These are phyloP conservation scores for Erodium texanum DNA, from an alignment of 441 rosid genomes.

Conservation along the genomic window DNA sequence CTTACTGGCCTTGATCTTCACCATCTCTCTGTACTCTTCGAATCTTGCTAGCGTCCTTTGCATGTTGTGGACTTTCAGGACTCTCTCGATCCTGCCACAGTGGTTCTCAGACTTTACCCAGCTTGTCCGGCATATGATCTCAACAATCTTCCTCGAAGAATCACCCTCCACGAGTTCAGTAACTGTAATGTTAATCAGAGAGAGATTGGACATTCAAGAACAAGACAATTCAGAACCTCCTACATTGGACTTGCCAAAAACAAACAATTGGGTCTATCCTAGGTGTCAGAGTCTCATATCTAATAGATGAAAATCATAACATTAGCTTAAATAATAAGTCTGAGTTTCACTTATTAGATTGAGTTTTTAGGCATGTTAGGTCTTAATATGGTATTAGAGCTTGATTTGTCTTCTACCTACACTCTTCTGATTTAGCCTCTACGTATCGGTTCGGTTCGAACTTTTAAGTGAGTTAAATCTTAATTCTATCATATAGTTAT, in stretches of 20 bases:
- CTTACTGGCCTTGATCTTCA: conserved; percentile 76
- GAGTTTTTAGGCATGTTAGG: too few relatives aligned
- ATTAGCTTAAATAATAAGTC: too few relatives aligned
- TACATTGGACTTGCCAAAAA: not conserved
- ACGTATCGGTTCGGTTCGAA: too few relatives aligned
- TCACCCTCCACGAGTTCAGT: conserved; percentile 93
- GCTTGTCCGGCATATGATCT: conserved; percentile 83
- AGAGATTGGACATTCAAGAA: not conserved
- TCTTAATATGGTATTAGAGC: too few relatives aligned
- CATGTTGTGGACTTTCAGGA: conserved; percentile 86
- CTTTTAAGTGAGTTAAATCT: too few relatives aligned
- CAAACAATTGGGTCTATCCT: not conserved
- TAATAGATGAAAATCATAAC: too few relatives aligned
- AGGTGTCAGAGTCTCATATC: too few relatives aligned
- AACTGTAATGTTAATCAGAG: conserved; percentile 31
- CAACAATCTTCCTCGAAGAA: conserved; percentile 90
- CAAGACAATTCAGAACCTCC: not conserved
- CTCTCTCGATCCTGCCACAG: conserved; percentile 80
- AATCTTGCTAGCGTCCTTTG: conserved; percentile 81
- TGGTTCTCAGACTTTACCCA: conserved; percentile 79
- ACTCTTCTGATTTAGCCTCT: too few relatives aligned
- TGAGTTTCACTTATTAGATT: too few relatives aligned
- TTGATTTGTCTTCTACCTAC: too few relatives aligned
- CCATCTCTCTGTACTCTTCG: conserved; percentile 81
- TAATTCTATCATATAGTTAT: too few relatives aligned